A percentile compares a stretch with the other conserved stretches of the same genome.
Evolutionary conservation across 2,329 filamentous ascomycete species (phyloP).

Genomic region (Colletotrichum camelliae): DNA sequence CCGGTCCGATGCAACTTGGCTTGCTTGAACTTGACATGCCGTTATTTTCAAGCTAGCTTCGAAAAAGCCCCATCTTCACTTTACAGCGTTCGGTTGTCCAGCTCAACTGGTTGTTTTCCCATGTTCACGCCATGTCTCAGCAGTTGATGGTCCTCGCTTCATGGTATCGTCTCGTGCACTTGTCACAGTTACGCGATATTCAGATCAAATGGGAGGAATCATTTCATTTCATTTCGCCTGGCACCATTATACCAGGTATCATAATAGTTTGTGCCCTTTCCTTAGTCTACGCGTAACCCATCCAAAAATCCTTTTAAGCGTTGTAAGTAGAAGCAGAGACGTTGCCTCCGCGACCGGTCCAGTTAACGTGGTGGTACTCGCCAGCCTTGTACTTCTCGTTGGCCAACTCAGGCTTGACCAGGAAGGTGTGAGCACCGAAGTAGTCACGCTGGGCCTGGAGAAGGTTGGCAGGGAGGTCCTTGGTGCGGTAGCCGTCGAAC

Average conservation of each 20-base stretch:
- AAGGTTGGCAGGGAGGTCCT: slow-evolving; percentile 96
- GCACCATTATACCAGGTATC: slow-evolving; percentile 20
- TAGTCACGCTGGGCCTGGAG: slow-evolving; percentile 99
- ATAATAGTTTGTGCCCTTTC: slow-evolving; percentile 13
- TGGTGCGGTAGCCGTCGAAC: slow-evolving; percentile 98
- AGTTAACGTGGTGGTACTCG: slow-evolving; percentile 98
- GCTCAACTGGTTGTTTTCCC: background rate
- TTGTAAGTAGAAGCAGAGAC: slow-evolving; percentile 97
- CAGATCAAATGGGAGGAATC: background rate
- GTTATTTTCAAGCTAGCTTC: background rate
- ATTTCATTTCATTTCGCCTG: slow-evolving; percentile 19
- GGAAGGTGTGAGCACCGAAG: slow-evolving; percentile 95
- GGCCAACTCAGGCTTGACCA: slow-evolving; percentile 81
- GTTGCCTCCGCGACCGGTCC: slow-evolving; percentile 97
- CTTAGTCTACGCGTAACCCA: slow-evolving; percentile 16
- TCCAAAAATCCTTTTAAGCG: slow-evolving; percentile 65
- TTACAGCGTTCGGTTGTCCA: accelerated
- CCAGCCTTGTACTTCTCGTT: slow-evolving; percentile 81
- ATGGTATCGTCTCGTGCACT: accelerated
- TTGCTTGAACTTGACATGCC: accelerated
- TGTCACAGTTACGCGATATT: background rate
- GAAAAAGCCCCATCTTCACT: accelerated
- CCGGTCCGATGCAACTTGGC: accelerated
- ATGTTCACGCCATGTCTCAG: background rate
- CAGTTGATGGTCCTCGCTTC: accelerated